These are phyloP conservation scores for Theileria parva DNA, from an alignment of 169 alveolate species.

Conservation along the genomic window DNA sequence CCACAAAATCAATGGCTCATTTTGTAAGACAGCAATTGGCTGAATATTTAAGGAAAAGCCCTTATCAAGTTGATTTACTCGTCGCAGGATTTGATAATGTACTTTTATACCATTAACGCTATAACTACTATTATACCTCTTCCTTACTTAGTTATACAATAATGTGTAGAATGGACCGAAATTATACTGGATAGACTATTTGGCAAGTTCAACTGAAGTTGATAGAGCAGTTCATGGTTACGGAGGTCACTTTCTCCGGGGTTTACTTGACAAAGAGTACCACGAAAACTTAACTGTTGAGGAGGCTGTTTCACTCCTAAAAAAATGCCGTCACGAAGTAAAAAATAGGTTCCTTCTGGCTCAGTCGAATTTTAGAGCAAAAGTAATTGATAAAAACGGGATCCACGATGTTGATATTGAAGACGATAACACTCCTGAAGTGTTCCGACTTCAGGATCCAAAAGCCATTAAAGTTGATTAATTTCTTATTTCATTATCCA, in stretches of 20 bases:
- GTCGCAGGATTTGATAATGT: constrained; percentile 85
- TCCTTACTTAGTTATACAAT: background rate
- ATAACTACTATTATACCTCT: background rate
- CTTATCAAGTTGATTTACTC: constrained; percentile 82
- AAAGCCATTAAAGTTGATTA: background rate
- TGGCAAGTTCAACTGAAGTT: constrained; percentile 82
- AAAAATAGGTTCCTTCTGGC: constrained; percentile 84
- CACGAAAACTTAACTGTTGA: constrained; percentile 79
- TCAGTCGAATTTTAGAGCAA: constrained; percentile 73
- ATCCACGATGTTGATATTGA: constrained; percentile 43
- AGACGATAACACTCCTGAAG: constrained; percentile 48
- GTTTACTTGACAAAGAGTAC: constrained; percentile 86
- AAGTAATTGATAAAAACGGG: constrained; percentile 60
- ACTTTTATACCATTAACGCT: background rate
- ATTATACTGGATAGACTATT: constrained; percentile 88
- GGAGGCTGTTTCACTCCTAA: constrained; percentile 82
- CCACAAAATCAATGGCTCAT: constrained; percentile 82
- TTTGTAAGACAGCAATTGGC: constrained; percentile 84
- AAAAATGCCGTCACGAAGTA: constrained; percentile 84
- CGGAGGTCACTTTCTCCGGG: constrained; percentile 86
- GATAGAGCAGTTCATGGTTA: constrained; percentile 90
- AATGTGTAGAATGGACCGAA: constrained; percentile 82
- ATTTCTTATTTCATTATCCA: background rate
- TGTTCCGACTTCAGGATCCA: constrained; percentile 8
- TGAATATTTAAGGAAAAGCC: constrained; percentile 82